Evolutionary conservation across 2,329 filamentous ascomycete genomes (phyloP), one percentile per base, ranked within the genome.

Genomic region (Lecanicillium sp.): DNA sequence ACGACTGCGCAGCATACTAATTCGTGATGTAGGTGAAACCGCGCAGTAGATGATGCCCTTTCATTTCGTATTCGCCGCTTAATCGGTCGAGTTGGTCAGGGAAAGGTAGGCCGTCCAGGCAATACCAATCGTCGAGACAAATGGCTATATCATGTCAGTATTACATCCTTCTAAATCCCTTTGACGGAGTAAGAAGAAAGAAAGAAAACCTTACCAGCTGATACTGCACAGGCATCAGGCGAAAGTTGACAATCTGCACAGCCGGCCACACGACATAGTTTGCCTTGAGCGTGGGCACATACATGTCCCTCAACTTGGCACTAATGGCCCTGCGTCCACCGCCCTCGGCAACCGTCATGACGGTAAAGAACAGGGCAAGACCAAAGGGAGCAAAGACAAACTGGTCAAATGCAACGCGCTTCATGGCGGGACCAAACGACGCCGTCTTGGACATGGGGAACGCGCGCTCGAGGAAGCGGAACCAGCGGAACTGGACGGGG

Each of bases 51-150:
- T n/a, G n/a, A n/a, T n/a, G n/a, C n/a, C n/a, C n/a, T n/a, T n/a
- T n/a, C n/a, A n/a, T n/a, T n/a, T n/a, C n/a, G 22, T 25, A 25
- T 25, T 25, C 22, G 22, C 15, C 5, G 11, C 18, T 38, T 90
- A 84, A 43, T 94, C 87, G 3, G 87, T 71, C 5, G 88, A 82
- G 64, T 96, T 96, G 45, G 83, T 85, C 37, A 98, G 73, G 3
- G 89, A 95, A 9, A 98, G 77, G 61, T 95, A 98, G 15, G 89
- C 90, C 9, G 92, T 96, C 92, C 90, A 96, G 25, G 88, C 88
- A 52, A 96, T 96, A 71, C 90, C 90, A 40, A 98, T 66, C 8
- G 86, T 94, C 13, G 90, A 95, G 8, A 95, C 90, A 57, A 98
- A 96, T 1, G 90, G 90, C 89, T 95, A 25, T n/a, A 8, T 1